Evolutionary conservation across 202 grass and related monocot genomes (phyloP), one percentile per base, ranked within the genome.

Genomic region (Schoenoplectus triqueter): DNA sequence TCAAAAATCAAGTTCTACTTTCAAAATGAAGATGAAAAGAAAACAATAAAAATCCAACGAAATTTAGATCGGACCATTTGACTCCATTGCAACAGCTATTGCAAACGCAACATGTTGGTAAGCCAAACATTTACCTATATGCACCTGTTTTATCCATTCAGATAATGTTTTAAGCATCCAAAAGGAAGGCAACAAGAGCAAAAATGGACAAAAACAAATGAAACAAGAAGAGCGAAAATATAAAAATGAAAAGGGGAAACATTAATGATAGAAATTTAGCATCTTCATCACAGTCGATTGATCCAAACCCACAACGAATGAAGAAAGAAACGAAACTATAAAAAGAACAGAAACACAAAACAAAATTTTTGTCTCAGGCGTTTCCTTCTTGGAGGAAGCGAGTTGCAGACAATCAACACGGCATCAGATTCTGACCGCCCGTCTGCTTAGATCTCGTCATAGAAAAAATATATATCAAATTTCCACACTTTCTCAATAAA

Each of bases 361-460:
- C 20, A 48, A 1, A 63, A 19, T 49, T 20, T 60, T 80, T 89
- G 80, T 88, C 93, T 91, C 88, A 84, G 91, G 83, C 73, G 93
- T 87, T 64, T 73, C 59, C 84, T 78, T 63, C 51, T 11, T 60
- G 64, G 66, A 81, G 84, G 83, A 89, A 81, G 80, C 82, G 81
- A 69, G 46, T 48, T 82, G 90, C 96, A 99, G 93, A 99, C 93
- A 63, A 83, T 99, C 96, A 95, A 99, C 96, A 91, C 61, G 93
- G 93, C 93, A 99, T 95, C 95, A 97, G 92, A 85, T 91, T 97
- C 94, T 90, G 94, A 97, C 94, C 94, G 94, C 94, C 94, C 94
- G 95, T 94, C 95, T 97, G 95, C 92, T 93, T 92, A 17, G 6
- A 51, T 88, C 71, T 93, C 91, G 45, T 95, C 95, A 94, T 87